Percentiles rank a stretch among this genome's conserved stretches.
These are phyloP conservation scores for Pulveroboletus sp. DNA, from an alignment of 768 basidiomycete genomes.

Conservation along the genomic window DNA sequence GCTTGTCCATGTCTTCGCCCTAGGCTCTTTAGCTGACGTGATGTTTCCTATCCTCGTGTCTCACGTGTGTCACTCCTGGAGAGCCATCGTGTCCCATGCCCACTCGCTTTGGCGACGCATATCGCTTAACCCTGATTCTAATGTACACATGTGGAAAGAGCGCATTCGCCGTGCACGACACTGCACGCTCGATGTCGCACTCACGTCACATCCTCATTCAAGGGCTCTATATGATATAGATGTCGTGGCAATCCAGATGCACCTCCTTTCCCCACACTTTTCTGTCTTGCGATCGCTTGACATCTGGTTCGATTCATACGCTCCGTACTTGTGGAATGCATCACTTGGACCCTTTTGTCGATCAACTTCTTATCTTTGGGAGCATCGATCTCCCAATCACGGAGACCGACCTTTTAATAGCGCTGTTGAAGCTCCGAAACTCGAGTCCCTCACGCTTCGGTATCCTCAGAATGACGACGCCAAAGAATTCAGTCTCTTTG, in stretches of 20 bases:
- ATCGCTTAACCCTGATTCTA: conserved; percentile 39
- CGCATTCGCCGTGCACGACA: conserved; percentile 55
- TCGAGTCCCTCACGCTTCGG: conserved; percentile 54
- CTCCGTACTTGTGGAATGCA: conserved; percentile 66
- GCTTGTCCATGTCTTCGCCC: conserved; percentile 56
- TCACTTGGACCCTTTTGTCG: conserved; percentile 53
- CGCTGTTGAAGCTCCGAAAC: conserved; percentile 35
- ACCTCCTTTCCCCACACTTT: conserved; percentile 45
- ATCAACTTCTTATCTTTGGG: conserved; percentile 23
- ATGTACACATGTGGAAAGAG: conserved; percentile 56
- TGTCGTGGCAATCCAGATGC: conserved; percentile 57
- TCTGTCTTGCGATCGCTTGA: conserved; percentile 59
- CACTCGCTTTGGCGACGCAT: conserved; percentile 64
- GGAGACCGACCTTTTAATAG: conserved; percentile 7
- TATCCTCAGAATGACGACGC: conserved; percentile 65
- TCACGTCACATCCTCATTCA: conserved; percentile 37
- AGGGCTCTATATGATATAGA: conserved; percentile 29
- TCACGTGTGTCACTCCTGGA: conserved; percentile 66
- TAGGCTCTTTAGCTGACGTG: conserved; percentile 51
- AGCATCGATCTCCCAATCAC: conserved; percentile 13
- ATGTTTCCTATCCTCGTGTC: conserved; percentile 60
- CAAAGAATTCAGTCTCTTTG: conserved; percentile 63
- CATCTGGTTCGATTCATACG: conserved; percentile 49
- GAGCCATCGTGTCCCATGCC: conserved; percentile 54
- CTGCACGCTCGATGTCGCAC: conserved; percentile 56